Evolutionary conservation across 108 stramenopile species (phyloP).

Genomic region (Schizochytrium sp.): DNA sequence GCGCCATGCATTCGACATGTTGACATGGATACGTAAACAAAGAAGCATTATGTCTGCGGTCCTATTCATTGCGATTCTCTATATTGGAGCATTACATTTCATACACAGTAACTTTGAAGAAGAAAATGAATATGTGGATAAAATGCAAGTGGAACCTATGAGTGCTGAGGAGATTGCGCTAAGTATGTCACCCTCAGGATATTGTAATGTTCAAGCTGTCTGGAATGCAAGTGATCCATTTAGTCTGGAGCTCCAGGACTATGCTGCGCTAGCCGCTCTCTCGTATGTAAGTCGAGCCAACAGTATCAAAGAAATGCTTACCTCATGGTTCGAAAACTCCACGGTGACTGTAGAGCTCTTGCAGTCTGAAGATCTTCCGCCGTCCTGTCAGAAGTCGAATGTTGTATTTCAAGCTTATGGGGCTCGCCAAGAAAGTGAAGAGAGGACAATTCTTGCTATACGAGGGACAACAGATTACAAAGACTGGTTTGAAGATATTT

Average conservation of each 20-base stretch:
- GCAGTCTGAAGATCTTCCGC: no score
- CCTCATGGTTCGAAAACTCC: no score
- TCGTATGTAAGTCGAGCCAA: not conserved
- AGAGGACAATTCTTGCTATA: no score
- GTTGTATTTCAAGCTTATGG: no score
- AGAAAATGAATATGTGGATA: not conserved
- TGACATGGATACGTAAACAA: not conserved
- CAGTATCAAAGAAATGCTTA: no score
- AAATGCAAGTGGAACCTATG: not conserved
- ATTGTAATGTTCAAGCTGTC: constrained; percentile 15
- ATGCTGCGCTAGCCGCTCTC: not conserved
- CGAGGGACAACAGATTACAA: no score
- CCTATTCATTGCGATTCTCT: not conserved
- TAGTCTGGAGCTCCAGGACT: not conserved
- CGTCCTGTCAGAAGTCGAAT: no score
- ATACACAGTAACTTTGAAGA: not conserved
- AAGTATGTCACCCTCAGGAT: not conserved
- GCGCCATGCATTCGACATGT: not conserved
- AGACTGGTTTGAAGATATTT: no score
- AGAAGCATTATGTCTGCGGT: not conserved
- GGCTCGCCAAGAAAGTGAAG: no score
- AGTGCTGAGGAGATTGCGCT: not conserved
- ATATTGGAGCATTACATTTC: not conserved
- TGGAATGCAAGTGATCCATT: constrained; percentile 1
- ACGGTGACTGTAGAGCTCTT: no score